Base-by-base conservation (phyloP, 2,329 filamentous ascomycete species). In the Beauveria varroae region DNA sequence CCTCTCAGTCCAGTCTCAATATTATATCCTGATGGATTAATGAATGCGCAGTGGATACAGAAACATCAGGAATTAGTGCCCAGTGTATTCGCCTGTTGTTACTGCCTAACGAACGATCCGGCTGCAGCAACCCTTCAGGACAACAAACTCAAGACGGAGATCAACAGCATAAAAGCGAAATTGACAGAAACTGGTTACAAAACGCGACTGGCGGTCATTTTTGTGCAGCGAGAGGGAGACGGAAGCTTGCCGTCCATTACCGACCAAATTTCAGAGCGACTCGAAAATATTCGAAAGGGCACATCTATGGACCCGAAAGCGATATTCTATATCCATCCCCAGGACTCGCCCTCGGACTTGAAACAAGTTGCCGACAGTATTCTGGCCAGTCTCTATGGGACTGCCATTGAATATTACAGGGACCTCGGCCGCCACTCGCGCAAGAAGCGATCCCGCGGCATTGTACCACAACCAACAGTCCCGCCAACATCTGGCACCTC, bases 401-500 rank as follows among this genome's bases (percentile, higher is more conserved):
- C 86, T 22, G 86, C 90, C 22, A 78, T 93, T 51, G 95, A 99
- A 68, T 96, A 97, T 74, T 98, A 98, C 72, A 83, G 93, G 51
- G 93, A 99, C 68, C 81, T 98, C 14, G 92, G 91, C n/a, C 93
- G 96, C 63, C 93, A 96, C 77, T 83, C 89, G 10, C 86, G 93
- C 66, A 89, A 95, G 71, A 98, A 98, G 78, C 88, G 90, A 66
- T 88, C 89, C 52, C 84, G 92, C 62, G 89, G 90, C 8, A 81
- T 86, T 20, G 86, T 89, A 16, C 92, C 92, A 12, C 86, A 89
- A 53, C 91, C 93, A 3, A 93, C 91, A 7, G 82, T 91, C 37
- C 90, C 92, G 5, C 91, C 91, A 1, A 93, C 90, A 0, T 86
- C 83, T 22, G 91, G 90, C 30, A 96, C 91, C 1, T 96, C 92